Percentiles rank a stretch among this genome's conserved stretches.
Conservation (phyloP, 805 yeast genomes). For the Ogataea ganodermae region DNA sequence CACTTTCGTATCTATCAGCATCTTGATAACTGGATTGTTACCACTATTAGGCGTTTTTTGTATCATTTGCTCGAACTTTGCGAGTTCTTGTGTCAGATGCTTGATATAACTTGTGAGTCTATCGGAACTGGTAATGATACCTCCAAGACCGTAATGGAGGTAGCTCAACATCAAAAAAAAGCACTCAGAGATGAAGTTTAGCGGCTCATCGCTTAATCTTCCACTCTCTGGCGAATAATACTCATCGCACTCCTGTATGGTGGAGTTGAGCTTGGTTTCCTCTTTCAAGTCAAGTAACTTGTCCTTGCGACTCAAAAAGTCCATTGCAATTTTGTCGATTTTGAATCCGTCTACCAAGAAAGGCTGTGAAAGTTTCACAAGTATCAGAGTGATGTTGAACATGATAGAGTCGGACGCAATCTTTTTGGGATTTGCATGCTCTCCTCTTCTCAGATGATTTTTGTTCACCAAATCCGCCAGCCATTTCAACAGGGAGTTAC, state of each 20-base stretch:
- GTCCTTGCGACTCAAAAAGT: constrained; percentile 59
- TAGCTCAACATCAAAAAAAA: constrained; percentile 79
- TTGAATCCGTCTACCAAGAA: constrained; percentile 67
- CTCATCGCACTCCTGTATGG: constrained; percentile 66
- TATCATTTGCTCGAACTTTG: constrained; percentile 46
- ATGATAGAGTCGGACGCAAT: constrained; percentile 80
- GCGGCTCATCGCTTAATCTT: constrained; percentile 32
- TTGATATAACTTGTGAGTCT: constrained; percentile 52
- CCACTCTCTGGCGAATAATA: constrained; percentile 47
- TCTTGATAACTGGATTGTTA: constrained; percentile 32
- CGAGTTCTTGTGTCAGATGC: constrained; percentile 54
- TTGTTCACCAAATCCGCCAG: constrained; percentile 74
- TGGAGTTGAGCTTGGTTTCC: constrained; percentile 82
- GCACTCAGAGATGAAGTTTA: constrained; percentile 88
- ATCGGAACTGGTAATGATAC: constrained; percentile 59
- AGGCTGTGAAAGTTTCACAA: constrained; percentile 78
- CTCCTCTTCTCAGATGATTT: constrained; percentile 86
- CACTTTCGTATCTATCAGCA: constrained; percentile 31
- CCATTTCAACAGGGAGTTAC: constrained; percentile 65
- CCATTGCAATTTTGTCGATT: constrained; percentile 72
- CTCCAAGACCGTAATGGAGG: constrained; percentile 88
- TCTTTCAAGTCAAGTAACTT: constrained; percentile 65
- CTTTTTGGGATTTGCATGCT: constrained; percentile 68
- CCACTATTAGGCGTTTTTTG: constrained; percentile 17
- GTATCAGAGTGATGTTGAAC: constrained; percentile 68